Percentiles rank a stretch among this genome's conserved stretches.
Evolutionary conservation across 495 filamentous ascomycete species (phyloP).

Genomic region (Xylaria intraflava): DNA sequence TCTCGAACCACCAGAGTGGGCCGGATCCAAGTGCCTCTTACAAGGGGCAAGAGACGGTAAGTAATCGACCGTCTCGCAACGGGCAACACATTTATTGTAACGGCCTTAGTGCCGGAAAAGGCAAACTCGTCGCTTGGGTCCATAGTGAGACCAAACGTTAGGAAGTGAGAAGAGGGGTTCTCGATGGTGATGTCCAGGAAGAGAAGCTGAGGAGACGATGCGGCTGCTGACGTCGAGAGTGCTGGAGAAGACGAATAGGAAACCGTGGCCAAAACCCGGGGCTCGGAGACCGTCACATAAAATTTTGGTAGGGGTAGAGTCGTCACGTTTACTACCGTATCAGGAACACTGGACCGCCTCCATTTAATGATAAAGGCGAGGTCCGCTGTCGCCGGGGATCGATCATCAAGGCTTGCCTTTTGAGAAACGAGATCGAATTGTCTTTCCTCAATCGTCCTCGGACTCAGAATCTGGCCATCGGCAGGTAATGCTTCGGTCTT

Average conservation of each 20-base stretch:
- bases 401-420: conserved; percentile 72
- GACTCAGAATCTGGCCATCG: conserved; percentile 40
- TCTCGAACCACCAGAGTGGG: conserved; percentile 68
- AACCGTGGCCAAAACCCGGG: conserved; percentile 71
- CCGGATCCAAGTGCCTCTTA: conserved; percentile 62
- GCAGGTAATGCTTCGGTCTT: conserved; percentile 24
- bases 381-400: conserved; percentile 61
- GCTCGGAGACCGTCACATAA: conserved; percentile 71
- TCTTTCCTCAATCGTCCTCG: conserved; percentile 59
- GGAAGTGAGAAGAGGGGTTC: conserved; percentile 88
- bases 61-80: conserved; percentile 62
- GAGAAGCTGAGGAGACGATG: conserved; percentile 23
- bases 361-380: conserved; percentile 71
- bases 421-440: conserved; percentile 66
- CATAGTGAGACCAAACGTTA: conserved; percentile 88
- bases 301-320: conserved; percentile 69
- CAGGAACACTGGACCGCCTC: conserved; percentile 45
- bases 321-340: conserved; percentile 46
- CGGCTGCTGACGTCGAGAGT: conserved; percentile 2
- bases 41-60: conserved; percentile 60
- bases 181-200: conserved; percentile 66
- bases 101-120: conserved; percentile 81
- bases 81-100: conserved; percentile 69
- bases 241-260: conserved; percentile 33
- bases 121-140: conserved; percentile 89